These are phyloP conservation scores for Botrytis squamosa DNA, from an alignment of 2,329 filamentous ascomycete species.

Conservation along the genomic window DNA sequence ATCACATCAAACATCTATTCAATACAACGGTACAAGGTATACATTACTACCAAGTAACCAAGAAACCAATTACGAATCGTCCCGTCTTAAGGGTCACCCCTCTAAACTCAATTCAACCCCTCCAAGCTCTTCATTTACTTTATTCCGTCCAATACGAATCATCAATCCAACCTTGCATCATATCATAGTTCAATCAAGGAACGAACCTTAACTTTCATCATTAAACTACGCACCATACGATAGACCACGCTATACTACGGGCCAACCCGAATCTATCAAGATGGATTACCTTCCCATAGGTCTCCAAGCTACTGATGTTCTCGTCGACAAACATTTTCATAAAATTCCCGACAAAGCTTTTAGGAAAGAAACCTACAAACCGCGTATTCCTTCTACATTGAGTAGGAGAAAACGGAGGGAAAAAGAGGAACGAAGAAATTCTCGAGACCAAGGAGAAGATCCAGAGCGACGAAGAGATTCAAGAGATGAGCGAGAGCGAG, in stretches of 20 bases:
- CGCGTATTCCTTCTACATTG: constrained; percentile 18
- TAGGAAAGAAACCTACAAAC: constrained; percentile 27
- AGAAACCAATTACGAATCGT: not conserved
- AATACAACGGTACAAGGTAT: not conserved
- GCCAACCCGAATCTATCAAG: not conserved
- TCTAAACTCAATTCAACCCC: not conserved
- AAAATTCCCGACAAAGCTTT: constrained; percentile 31
- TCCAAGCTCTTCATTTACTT: not conserved
- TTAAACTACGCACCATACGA: not conserved
- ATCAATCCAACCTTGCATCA: not conserved
- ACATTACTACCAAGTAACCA: not conserved
- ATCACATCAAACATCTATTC: not conserved
- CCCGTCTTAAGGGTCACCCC: not conserved
- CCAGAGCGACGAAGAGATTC: not conserved
- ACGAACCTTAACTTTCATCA: not conserved
- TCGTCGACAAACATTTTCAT: constrained; percentile 30
- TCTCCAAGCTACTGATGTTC: constrained; percentile 24
- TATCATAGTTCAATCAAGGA: not conserved
- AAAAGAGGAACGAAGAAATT: not conserved
- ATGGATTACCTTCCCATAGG: constrained; percentile 18
- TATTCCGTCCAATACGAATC: constrained; percentile 1
- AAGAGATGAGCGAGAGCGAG: not conserved
- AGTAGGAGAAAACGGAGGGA: constrained; percentile 1
- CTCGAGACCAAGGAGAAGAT: not conserved
- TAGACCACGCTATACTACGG: not conserved